These are phyloP conservation scores for Aristolochia contorta DNA, from an alignment of 164 flowering plant genomes.

Conservation along the genomic window DNA sequence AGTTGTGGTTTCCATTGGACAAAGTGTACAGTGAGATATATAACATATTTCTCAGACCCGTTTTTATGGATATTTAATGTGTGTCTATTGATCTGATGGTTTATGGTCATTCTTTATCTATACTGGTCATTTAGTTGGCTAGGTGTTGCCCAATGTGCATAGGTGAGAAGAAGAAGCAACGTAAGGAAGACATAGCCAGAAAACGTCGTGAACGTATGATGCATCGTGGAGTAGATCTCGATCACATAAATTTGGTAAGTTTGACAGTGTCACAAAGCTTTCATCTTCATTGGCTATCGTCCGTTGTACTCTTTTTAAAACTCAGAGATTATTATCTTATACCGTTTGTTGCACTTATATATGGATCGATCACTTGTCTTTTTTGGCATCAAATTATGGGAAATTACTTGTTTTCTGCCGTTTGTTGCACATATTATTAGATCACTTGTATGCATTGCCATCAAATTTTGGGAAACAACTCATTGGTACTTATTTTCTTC, in stretches of 20 bases:
- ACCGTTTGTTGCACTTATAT: too few relatives aligned
- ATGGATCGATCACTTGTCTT: too few relatives aligned
- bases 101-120: background rate
- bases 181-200: conserved; percentile 58
- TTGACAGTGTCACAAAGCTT: background rate
- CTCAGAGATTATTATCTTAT: too few relatives aligned
- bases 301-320: too few relatives aligned
- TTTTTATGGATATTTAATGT: background rate
- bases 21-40: background rate
- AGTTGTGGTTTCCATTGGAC: too few relatives aligned
- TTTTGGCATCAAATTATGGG: too few relatives aligned
- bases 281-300: background rate
- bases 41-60: background rate
- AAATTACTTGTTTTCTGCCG: too few relatives aligned
- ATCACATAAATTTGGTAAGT: conserved; percentile 64
- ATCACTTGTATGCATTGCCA: too few relatives aligned
- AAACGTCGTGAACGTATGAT: conserved; percentile 83
- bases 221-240: conserved; percentile 79
- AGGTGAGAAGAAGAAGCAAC: conserved; percentile 88
- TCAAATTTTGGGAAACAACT: too few relatives aligned
- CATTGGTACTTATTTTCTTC: too few relatives aligned
- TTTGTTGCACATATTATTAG: too few relatives aligned
- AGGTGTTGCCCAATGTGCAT: background rate
- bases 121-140: background rate
- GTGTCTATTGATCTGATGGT: background rate